phyloP scores from a whole-genome alignment of 495 filamentous ascomycete species.

The Xylaria venustula region DNA sequence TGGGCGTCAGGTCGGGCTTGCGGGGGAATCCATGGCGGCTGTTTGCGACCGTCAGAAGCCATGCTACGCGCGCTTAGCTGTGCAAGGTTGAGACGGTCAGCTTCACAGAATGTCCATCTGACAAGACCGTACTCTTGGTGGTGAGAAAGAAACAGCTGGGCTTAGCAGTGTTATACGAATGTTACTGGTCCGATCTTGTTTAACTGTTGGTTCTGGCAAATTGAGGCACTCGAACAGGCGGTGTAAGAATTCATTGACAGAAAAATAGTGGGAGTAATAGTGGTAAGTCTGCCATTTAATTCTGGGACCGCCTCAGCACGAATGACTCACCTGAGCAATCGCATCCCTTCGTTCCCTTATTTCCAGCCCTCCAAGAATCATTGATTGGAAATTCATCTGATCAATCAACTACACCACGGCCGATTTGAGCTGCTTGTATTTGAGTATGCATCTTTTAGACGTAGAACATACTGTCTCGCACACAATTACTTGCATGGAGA shows the following conservation, averaged over 20 bases:
- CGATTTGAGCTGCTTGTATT: too few relatives aligned
- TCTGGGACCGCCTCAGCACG: too few relatives aligned
- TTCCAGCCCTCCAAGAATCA: too few relatives aligned
- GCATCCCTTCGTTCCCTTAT: not conserved
- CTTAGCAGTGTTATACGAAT: not conserved
- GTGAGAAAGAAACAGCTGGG: not conserved
- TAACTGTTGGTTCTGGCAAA: not conserved
- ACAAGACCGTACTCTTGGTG: not conserved
- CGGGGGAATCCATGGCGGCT: constrained; percentile 26
- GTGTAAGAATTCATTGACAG: too few relatives aligned
- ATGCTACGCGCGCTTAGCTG: constrained; percentile 9
- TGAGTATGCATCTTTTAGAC: too few relatives aligned
- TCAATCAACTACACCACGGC: too few relatives aligned
- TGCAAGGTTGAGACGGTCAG: not conserved
- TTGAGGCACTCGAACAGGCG: not conserved
- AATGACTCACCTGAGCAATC: not conserved
- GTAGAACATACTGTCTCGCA: too few relatives aligned
- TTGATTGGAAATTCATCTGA: too few relatives aligned
- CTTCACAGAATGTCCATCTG: not conserved
- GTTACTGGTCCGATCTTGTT: not conserved
- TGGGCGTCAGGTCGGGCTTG: constrained; percentile 16
- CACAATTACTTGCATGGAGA: too few relatives aligned
- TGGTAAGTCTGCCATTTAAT: too few relatives aligned
- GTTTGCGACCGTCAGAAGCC: constrained; percentile 23
- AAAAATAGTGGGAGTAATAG: too few relatives aligned